Percentiles rank a stretch among this genome's conserved stretches.
These are phyloP conservation scores for Termitomyces sp. DNA, from an alignment of 768 basidiomycete species.

Conservation along the genomic window DNA sequence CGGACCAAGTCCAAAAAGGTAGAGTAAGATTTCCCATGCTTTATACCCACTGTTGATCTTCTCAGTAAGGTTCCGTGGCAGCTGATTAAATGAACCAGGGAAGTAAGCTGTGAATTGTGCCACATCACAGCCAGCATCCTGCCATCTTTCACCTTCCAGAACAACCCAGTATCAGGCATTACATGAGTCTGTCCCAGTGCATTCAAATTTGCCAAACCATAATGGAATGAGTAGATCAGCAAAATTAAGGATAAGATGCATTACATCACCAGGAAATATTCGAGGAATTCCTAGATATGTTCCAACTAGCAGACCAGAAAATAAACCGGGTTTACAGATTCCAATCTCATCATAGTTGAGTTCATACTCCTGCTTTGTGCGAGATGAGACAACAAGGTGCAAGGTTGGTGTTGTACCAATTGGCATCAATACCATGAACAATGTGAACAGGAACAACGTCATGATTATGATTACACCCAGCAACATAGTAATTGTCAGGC, in stretches of 20 bases:
- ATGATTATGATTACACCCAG: conserved; percentile 16
- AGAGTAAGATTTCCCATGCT: conserved; percentile 9
- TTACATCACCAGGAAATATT: conserved; percentile 24
- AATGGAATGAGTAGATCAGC: conserved; percentile 23
- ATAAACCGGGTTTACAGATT: too few species aligned
- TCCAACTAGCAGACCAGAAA: background rate
- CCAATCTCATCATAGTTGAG: too few species aligned
- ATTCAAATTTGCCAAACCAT: conserved; percentile 16
- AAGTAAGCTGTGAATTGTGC: background rate
- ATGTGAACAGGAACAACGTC: conserved; percentile 14
- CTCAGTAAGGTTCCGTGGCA: conserved; percentile 25
- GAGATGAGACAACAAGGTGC: background rate
- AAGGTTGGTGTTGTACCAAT: background rate
- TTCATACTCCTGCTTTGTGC: background rate
- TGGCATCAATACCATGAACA: background rate
- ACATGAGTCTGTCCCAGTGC: conserved; percentile 4
- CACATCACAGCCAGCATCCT: background rate
- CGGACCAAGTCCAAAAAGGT: conserved; percentile 13
- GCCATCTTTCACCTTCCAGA: background rate
- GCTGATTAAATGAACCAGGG: conserved; percentile 19
- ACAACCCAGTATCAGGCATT: conserved; percentile 21
- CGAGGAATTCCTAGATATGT: conserved; percentile 18
- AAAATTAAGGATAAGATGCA: conserved; percentile 33
- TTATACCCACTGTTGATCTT: background rate
- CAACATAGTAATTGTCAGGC: conserved; percentile 22